Evolutionary conservation across 83 land plant species (phyloP), one percentile per base, ranked within the genome.

Genomic region (Larix sibirica): DNA sequence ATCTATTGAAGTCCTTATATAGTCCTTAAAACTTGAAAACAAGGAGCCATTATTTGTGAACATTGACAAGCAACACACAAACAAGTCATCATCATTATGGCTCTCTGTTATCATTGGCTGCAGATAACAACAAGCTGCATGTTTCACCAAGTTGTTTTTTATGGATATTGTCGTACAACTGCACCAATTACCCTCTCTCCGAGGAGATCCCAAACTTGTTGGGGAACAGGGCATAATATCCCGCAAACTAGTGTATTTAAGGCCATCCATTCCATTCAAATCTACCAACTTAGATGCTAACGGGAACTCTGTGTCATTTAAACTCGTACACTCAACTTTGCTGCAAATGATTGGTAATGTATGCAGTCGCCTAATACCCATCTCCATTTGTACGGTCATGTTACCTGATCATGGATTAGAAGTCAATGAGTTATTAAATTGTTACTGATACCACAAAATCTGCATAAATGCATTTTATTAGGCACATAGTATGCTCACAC

Each of bases 41-140:
- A 73, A 42, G 5, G 10, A 44, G 21, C 77, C 77, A 73, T 42
- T n/a, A 40, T 73, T 73, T 73, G 77, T 40, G 54, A 73, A 73
- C 3, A 73, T 21, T 73, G 77, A 50, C 77, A 42, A 44, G 44
- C 77, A 73, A 47, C 56, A 20, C 56, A 73, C 54, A 42, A 73
- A 73, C n/a, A 73, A 44, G 23, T 73, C 56, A 44, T 73, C 77
- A 40, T 73, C 77, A 73, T 73, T 40, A 50, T 73, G 42, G 77
- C 56, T 73, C 77, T 73, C 77, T 16, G 56, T 73, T 73, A 73
- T 23, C 77, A 73, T 73, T 21, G 77, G 77, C 20, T 73, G 77
- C 21, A 73, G 77, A 73, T 73, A 73, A 24, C 56, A 56, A 73
- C 42, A 50, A 50, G 77, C 77, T 73, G 77, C 77, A 73, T 73